These are phyloP conservation scores for Zygosaccharomyces bailii DNA, from an alignment of 805 yeast species.

Conservation along the genomic window DNA sequence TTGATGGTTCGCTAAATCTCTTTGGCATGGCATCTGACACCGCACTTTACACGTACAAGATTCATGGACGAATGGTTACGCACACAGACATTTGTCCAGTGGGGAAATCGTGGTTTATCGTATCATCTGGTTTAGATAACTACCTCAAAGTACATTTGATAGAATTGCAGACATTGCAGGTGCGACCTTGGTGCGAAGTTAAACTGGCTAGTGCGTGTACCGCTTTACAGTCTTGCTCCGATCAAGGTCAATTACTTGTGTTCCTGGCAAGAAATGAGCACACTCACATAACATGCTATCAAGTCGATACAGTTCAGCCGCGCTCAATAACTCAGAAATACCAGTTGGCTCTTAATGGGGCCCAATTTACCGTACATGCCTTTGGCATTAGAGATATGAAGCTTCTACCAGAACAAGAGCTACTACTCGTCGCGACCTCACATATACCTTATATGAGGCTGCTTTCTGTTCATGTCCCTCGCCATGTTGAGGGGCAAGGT, in stretches of 20 bases:
- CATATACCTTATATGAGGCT: conserved; percentile 76
- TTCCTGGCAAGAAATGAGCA: conserved; percentile 59
- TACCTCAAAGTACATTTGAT: conserved; percentile 36
- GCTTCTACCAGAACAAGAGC: conserved; percentile 10
- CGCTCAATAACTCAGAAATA: conserved; percentile 3
- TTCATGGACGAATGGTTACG: conserved; percentile 42
- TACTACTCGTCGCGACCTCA: conserved; percentile 64
- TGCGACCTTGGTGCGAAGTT: conserved; percentile 23
- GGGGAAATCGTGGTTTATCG: conserved; percentile 36
- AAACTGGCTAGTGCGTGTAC: conserved; percentile 51
- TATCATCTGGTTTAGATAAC: conserved; percentile 61
- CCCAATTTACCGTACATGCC: conserved; percentile 62
- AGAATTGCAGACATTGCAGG: conserved; percentile 6
- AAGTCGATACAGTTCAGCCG: conserved; percentile 1
- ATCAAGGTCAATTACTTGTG: conserved; percentile 32
- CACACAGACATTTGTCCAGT: conserved; percentile 30
- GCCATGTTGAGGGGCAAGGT: conserved; percentile 2
- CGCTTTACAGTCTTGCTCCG: conserved; percentile 42
- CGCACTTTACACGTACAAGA: conserved; percentile 17
- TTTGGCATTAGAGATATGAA: conserved; percentile 40
- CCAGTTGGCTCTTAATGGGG: conserved; percentile 60
- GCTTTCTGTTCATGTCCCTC: conserved; percentile 50
- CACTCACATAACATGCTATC: conserved; percentile 51
- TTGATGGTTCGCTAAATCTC: conserved; percentile 26
- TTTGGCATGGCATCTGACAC: conserved; percentile 7